Percentiles rank a stretch among this genome's conserved stretches.
Evolutionary conservation across 2,329 filamentous ascomycete genomes (phyloP).

Genomic region (Claviceps cyperi): DNA sequence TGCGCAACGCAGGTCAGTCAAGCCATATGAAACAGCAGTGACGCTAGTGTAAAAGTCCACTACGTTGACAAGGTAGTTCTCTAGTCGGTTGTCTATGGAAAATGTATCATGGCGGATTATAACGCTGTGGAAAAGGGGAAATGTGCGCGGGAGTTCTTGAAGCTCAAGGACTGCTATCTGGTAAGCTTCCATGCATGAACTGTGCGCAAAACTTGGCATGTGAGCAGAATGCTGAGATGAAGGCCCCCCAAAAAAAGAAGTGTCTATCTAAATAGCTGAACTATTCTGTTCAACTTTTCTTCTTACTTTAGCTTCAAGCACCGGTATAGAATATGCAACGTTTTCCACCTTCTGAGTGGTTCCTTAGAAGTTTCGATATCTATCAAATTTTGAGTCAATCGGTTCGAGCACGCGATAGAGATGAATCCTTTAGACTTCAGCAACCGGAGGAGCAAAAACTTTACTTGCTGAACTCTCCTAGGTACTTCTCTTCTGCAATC

Average conservation of each 20-base stretch:
- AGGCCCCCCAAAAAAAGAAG: constrained; percentile 12
- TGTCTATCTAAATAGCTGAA: too few relatives aligned
- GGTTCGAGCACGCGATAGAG: background rate
- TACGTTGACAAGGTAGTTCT: background rate
- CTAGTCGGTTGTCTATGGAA: constrained; percentile 74
- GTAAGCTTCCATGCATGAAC: constrained; percentile 33
- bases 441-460: constrained; percentile 62
- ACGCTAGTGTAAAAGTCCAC: background rate
- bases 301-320: too few relatives aligned
- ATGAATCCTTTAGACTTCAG: constrained; percentile 47
- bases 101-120: constrained; percentile 83
- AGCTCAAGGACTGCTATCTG: constrained; percentile 73
- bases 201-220: background rate
- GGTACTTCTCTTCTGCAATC: constrained; percentile 70
- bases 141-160: constrained; percentile 70
- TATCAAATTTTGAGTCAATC: background rate
- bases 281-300: too few relatives aligned
- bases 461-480: constrained; percentile 71
- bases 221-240: constrained; percentile 7
- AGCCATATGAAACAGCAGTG: background rate
- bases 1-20: constrained; percentile 38
- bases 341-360: too few relatives aligned
- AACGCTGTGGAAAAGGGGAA: constrained; percentile 83
- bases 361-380: background rate
- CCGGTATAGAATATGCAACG: too few relatives aligned